Evolutionary conservation across 371 early-diverging fungal species (phyloP).

Genomic region (Thermomucor indicae-seudaticae): DNA sequence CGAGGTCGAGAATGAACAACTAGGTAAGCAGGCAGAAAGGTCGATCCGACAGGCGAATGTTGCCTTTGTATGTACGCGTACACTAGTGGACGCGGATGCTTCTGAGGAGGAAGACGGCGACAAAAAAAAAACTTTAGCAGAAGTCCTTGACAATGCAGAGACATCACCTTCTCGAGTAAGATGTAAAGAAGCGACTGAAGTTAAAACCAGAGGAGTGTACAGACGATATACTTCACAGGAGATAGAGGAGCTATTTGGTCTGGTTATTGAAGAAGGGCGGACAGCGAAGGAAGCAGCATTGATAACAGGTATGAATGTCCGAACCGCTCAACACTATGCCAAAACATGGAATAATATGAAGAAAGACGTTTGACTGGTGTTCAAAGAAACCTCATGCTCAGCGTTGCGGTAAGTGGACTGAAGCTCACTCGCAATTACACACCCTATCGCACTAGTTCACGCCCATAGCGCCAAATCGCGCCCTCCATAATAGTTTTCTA

Average conservation of each 20-base stretch:
- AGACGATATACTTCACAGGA: slow-evolving; percentile 11
- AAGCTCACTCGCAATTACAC: not conserved
- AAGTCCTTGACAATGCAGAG: not conserved
- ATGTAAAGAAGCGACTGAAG: not conserved
- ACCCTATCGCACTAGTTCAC: too few relatives aligned
- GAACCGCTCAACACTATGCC: slow-evolving; percentile 8
- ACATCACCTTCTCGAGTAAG: not conserved
- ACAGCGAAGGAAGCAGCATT: slow-evolving; percentile 3
- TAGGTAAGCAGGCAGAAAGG: not conserved
- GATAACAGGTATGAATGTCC: slow-evolving; percentile 8
- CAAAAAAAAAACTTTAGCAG: not conserved
- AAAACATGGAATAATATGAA: slow-evolving; percentile 3
- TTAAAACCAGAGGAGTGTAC: slow-evolving; percentile 8
- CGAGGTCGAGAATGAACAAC: slow-evolving; percentile 1
- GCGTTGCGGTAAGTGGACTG: slow-evolving; percentile 3
- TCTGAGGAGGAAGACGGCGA: not conserved
- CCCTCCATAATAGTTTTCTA: too few relatives aligned
- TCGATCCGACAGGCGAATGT: not conserved
- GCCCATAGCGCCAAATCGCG: too few relatives aligned
- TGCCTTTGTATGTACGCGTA: slow-evolving; percentile 3
- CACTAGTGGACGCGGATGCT: slow-evolving; percentile 3
- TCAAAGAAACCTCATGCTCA: not conserved
- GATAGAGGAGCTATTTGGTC: slow-evolving; percentile 11
- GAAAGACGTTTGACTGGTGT: slow-evolving; percentile 5
- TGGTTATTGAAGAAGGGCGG: slow-evolving; percentile 13